phyloP scores from a whole-genome alignment of 2,329 filamentous ascomycete species.

The Colletotrichum graminicola region DNA sequence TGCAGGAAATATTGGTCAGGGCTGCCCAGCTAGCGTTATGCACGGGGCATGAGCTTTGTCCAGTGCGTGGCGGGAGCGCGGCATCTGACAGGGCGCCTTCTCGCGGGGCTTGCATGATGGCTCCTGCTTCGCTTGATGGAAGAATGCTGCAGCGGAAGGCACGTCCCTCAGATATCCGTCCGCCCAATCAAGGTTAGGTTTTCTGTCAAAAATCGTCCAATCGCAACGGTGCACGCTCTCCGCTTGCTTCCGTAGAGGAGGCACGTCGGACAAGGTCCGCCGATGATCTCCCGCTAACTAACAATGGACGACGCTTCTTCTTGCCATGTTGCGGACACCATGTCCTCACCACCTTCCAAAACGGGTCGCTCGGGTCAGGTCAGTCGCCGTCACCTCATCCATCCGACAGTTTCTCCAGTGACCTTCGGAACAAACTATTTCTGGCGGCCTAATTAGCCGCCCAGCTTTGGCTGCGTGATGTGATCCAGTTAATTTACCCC shows the following conservation, averaged over 20 bases:
- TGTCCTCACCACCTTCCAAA: constrained; percentile 23
- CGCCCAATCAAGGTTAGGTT: constrained; percentile 10
- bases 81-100: constrained; percentile 32
- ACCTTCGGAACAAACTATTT: constrained; percentile 29
- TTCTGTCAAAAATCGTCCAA: constrained; percentile 11
- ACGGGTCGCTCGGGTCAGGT: constrained; percentile 23
- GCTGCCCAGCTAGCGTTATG: constrained; percentile 39
- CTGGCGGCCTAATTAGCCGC: constrained; percentile 41
- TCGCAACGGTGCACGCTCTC: neutral
- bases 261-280: constrained; percentile 37
- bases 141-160: constrained; percentile 31
- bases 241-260: constrained; percentile 15
- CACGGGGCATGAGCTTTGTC: constrained; percentile 32
- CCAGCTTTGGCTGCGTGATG: constrained; percentile 34
- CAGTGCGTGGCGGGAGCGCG: constrained; percentile 35
- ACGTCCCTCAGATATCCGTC: constrained; percentile 34
- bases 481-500: constrained; percentile 42
- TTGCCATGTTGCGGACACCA: neutral
- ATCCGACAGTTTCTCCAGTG: constrained; percentile 19
- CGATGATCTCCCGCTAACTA: constrained; percentile 33
- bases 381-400: constrained; percentile 16
- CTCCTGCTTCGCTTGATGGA: constrained; percentile 15
- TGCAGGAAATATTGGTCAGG: constrained; percentile 48
- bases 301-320: constrained; percentile 6
- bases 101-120: constrained; percentile 39